These are phyloP conservation scores for Hypoxylon sp. DNA, from an alignment of 2,329 filamentous ascomycete genomes.

Conservation along the genomic window DNA sequence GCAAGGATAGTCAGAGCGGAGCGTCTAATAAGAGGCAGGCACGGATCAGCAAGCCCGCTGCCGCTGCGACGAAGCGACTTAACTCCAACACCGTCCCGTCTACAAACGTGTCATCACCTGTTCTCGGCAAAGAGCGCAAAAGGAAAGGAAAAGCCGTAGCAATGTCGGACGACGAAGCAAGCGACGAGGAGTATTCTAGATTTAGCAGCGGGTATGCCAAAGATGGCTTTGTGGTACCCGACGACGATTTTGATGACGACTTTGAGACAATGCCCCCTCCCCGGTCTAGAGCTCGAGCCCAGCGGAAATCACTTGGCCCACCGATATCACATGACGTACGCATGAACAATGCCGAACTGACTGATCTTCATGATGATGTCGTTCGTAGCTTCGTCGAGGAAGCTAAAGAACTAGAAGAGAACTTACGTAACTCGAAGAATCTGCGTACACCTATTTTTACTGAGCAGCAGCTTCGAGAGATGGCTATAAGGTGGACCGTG, in stretches of 20 bases:
- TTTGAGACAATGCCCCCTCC: constrained; percentile 61
- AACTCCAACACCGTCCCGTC: constrained; percentile 54
- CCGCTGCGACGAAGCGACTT: constrained; percentile 48
- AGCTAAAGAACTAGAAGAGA: constrained; percentile 72
- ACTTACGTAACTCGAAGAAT: constrained; percentile 71
- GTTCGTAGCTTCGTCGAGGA: constrained; percentile 75
- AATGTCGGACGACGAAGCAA: constrained; percentile 56
- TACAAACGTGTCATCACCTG: constrained; percentile 69
- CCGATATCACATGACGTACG: constrained; percentile 72
- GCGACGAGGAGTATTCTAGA: constrained; percentile 55
- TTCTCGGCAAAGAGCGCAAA: constrained; percentile 56
- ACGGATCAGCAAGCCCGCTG: constrained; percentile 57
- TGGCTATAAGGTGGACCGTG: constrained; percentile 78
- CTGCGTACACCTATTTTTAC: constrained; percentile 75
- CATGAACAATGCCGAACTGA: constrained; percentile 64
- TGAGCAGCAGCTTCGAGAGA: constrained; percentile 77
- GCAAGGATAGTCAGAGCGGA: constrained; percentile 53
- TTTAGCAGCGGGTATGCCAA: constrained; percentile 62
- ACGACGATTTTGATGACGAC: constrained; percentile 60
- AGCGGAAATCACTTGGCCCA: constrained; percentile 62
- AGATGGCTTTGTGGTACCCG: constrained; percentile 58
- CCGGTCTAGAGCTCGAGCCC: constrained; percentile 56
- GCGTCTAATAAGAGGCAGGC: constrained; percentile 56
- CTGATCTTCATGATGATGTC: constrained; percentile 73
- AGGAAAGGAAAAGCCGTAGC: constrained; percentile 56